phyloP scores from a whole-genome alignment of 495 filamentous ascomycete species.

The Lophiotrema nucula region DNA sequence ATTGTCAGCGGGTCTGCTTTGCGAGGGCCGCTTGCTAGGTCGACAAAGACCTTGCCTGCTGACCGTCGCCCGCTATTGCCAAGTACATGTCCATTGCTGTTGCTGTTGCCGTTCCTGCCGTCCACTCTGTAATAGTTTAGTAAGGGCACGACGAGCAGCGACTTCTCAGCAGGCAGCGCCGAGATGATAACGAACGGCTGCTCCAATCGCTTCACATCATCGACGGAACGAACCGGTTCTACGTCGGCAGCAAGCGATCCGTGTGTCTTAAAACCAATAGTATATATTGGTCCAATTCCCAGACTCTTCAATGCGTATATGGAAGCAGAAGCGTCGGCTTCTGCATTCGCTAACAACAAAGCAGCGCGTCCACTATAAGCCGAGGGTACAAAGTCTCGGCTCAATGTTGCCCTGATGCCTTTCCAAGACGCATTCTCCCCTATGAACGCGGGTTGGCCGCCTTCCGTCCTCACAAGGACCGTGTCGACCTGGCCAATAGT shows the following conservation, averaged over 20 bases:
- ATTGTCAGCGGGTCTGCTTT: constrained; percentile 67
- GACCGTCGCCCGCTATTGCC: constrained; percentile 42
- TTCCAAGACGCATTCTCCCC: constrained; percentile 83
- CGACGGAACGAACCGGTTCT: constrained; percentile 78
- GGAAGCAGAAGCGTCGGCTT: constrained; percentile 69
- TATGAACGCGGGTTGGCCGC: constrained; percentile 49
- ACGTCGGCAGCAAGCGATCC: constrained; percentile 60
- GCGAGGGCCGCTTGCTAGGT: constrained; percentile 68
- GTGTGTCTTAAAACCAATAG: constrained; percentile 74
- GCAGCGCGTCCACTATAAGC: constrained; percentile 73
- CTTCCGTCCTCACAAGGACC: constrained; percentile 58
- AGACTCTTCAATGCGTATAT: constrained; percentile 75
- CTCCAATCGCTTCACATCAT: constrained; percentile 70
- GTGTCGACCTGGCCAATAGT: constrained; percentile 79
- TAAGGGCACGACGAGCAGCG: constrained; percentile 73
- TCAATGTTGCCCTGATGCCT: constrained; percentile 75
- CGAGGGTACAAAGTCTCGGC: constrained; percentile 75
- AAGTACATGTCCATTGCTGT: constrained; percentile 33
- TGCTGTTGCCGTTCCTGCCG: constrained; percentile 30
- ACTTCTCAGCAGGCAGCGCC: constrained; percentile 73
- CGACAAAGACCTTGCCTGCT: constrained; percentile 73
- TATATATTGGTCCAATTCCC: constrained; percentile 76
- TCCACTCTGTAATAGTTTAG: constrained; percentile 58
- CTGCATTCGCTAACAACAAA: constrained; percentile 64
- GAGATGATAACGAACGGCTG: constrained; percentile 80